A percentile compares a stretch with the other conserved stretches of the same genome.
These are phyloP conservation scores for Candida sanyaensis DNA, from an alignment of 1,139 yeast genomes.

Conservation along the genomic window DNA sequence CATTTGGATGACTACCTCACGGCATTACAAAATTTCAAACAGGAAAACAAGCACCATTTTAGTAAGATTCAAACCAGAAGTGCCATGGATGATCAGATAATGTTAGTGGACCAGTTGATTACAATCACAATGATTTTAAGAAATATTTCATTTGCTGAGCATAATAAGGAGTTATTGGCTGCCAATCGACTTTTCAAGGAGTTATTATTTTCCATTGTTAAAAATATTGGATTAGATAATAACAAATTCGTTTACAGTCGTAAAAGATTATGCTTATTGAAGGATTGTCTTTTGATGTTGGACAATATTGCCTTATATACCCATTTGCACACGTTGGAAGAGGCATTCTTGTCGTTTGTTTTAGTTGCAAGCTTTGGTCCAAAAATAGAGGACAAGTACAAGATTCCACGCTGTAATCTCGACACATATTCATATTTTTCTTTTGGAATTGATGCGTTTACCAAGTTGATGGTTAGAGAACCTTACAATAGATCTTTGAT, in stretches of 20 bases:
- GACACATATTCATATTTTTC: slow-evolving; percentile 71
- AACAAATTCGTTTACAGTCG: slow-evolving; percentile 55
- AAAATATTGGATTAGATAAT: slow-evolving; percentile 47
- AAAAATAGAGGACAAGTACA: slow-evolving; percentile 32
- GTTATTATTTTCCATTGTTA: slow-evolving; percentile 52
- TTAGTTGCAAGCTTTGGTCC: slow-evolving; percentile 72
- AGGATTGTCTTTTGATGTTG: slow-evolving; percentile 72
- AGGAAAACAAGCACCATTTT: slow-evolving; percentile 66
- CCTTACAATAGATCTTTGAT: slow-evolving; percentile 69
- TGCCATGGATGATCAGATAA: slow-evolving; percentile 55
- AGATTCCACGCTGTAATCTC: slow-evolving; percentile 60
- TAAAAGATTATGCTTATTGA: slow-evolving; percentile 67
- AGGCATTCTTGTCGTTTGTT: slow-evolving; percentile 61
- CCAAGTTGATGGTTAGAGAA: slow-evolving; percentile 79
- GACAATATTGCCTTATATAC: slow-evolving; percentile 71
- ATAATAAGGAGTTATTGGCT: slow-evolving; percentile 52
- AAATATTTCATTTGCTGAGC: slow-evolving; percentile 74
- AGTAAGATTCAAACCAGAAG: slow-evolving; percentile 57
- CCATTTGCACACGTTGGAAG: slow-evolving; percentile 56
- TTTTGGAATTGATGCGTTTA: slow-evolving; percentile 78
- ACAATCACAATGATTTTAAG: slow-evolving; percentile 83
- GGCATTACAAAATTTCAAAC: slow-evolving; percentile 53
- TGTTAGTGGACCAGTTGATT: slow-evolving; percentile 72
- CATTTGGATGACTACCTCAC: slow-evolving; percentile 49
- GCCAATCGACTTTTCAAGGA: slow-evolving; percentile 46